Base-by-base conservation (phyloP, 2,329 filamentous ascomycete species). In the Arthrobotrys pseudoclavata region DNA sequence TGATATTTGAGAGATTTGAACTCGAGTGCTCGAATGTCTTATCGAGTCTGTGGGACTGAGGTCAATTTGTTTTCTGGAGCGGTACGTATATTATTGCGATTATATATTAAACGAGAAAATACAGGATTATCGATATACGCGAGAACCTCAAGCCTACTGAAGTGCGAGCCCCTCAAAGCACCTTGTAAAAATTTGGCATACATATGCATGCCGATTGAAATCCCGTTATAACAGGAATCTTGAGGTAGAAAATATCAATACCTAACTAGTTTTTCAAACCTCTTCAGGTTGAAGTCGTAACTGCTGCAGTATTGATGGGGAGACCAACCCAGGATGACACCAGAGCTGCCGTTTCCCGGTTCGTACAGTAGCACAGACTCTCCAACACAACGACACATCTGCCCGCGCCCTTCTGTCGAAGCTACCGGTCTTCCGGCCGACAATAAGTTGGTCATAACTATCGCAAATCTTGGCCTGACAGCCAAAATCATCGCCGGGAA, bases 401-500 rank as follows among this genome's bases (percentile, higher is more conserved):
- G 62, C 24, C 31, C 12, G 31, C 31, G 7, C 12, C 70, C 70
- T 6, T 60, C 62, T n/a, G 34, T 75, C 2, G 70, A 75, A 63
- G 62, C 70, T 3, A 69, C 40, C 26, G 70, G 70, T 9, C 34
- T 75, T 34, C 53, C 53, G 40, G 3, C 50, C 40, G 10, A n/a
- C 45, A 29, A 50, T 10, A 42, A 63, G n/a, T 20, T 53, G 6
- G 31, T 9, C 10, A 37, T 57, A 37, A 29, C 55, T 18, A 18
- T 75, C 24, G 45, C 53, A 61, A 50, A 68, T n/a, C 63, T 75
- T 29, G 70, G 70, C 18, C 15, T 69, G 15, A 69, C 50, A 24
- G 70, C 70, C 37, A 75, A 75, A 69, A 31, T 75, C 24, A 63
- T 75, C 26, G 42, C 70, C 3, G 70, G 70, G n/a, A 75, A 75